phyloP scores from a whole-genome alignment of 202 grass and related monocot genomes.

The Digitaria exilis region DNA sequence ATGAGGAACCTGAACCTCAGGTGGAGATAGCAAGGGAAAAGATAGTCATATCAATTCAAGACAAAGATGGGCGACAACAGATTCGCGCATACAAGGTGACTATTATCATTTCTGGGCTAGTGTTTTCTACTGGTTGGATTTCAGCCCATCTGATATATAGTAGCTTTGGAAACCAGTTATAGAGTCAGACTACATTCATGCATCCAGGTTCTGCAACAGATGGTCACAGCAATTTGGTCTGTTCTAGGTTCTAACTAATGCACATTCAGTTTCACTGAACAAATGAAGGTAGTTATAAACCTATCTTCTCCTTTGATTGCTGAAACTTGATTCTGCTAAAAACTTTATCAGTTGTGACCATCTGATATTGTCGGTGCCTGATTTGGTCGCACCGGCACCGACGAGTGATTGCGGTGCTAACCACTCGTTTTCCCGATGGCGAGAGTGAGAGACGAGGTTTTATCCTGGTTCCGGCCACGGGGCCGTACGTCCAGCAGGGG shows the following conservation, averaged over 20 bases:
- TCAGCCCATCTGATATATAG: neutral
- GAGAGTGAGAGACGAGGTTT: too few relatives aligned
- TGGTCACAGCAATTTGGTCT: constrained; percentile 12
- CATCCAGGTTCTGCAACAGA: neutral
- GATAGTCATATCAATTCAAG: constrained; percentile 75
- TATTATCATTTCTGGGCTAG: neutral
- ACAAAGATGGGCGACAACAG: constrained; percentile 62
- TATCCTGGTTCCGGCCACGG: too few relatives aligned
- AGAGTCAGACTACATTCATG: neutral
- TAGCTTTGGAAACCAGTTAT: neutral
- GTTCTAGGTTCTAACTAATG: neutral
- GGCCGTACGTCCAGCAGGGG: too few relatives aligned
- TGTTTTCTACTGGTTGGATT: neutral
- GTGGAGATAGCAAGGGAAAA: constrained; percentile 51
- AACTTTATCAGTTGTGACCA: neutral
- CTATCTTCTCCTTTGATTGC: constrained; percentile 18
- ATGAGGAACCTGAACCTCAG: constrained; percentile 40
- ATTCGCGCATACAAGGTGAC: constrained; percentile 73
- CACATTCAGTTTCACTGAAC: constrained; percentile 8
- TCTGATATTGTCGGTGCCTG: too few relatives aligned
- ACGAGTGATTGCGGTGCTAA: too few relatives aligned
- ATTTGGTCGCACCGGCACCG: too few relatives aligned
- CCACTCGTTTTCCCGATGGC: too few relatives aligned
- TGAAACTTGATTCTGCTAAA: neutral
- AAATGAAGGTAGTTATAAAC: neutral